Percentiles rank a stretch among this genome's conserved stretches.
phyloP scores from a whole-genome alignment of 371 early-diverging fungal species.

The Mucor mucedo region DNA sequence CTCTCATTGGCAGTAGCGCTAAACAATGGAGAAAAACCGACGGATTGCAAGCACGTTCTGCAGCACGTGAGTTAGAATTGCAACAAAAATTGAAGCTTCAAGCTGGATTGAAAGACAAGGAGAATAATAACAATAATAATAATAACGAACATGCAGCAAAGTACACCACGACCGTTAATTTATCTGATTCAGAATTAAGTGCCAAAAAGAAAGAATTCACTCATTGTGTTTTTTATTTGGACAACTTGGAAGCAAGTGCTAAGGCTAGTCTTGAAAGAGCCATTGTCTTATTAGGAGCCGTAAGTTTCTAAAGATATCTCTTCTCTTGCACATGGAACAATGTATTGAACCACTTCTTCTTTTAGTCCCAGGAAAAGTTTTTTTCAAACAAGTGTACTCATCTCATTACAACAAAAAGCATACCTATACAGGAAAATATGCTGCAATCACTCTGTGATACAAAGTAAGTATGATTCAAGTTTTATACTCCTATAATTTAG shows the following conservation, averaged over 20 bases:
- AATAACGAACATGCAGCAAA: neutral
- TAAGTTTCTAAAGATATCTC: conserved; percentile 22
- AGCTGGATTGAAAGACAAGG: conserved; percentile 1
- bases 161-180: neutral
- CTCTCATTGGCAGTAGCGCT: neutral
- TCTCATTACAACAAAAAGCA: conserved; percentile 40
- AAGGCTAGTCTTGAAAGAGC: conserved; percentile 32
- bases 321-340: neutral
- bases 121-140: neutral
- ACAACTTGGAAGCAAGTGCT: conserved; percentile 34
- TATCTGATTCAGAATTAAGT: conserved; percentile 3
- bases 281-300: conserved; percentile 39
- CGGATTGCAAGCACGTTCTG: neutral
- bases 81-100: conserved; percentile 4
- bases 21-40: neutral
- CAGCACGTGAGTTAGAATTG: conserved; percentile 3
- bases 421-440: conserved; percentile 27
- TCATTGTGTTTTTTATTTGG: conserved; percentile 38
- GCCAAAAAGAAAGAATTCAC: conserved; percentile 14
- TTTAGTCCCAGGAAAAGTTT: conserved; percentile 42
- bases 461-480: conserved; percentile 13
- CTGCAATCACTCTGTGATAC: conserved; percentile 12
- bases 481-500: conserved; percentile 4
- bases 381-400: conserved; percentile 55
- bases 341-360: neutral